Conservation (phyloP, 345 rosid genomes). For the Eucalyptus guilfoylei region DNA sequence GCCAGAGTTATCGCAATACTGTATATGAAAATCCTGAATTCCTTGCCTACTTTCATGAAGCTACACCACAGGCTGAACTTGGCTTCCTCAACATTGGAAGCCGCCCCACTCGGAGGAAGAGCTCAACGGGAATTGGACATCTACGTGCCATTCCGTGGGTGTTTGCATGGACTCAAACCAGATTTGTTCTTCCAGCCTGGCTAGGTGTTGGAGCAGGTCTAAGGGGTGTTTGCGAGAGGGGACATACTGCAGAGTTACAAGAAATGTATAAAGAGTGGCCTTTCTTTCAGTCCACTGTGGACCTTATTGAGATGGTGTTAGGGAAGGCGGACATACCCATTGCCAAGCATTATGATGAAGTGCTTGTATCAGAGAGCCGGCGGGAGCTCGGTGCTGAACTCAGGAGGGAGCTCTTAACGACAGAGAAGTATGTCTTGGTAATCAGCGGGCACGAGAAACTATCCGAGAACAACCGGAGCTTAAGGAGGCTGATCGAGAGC, state of each 20-base stretch:
- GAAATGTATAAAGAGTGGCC: conserved; percentile 97
- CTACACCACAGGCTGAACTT: conserved; percentile 96
- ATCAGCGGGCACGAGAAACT: conserved; percentile 70
- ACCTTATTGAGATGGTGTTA: conserved; percentile 91
- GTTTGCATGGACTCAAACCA: conserved; percentile 96
- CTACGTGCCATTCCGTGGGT: conserved; percentile 98
- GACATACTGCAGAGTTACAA: conserved; percentile 57
- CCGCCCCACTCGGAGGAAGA: conserved; percentile 84
- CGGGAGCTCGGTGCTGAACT: conserved; percentile 59
- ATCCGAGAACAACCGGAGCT: conserved; percentile 62
- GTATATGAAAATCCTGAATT: conserved; percentile 93
- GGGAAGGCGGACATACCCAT: conserved; percentile 86
- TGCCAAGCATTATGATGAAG: conserved; percentile 84
- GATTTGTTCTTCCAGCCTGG: conserved; percentile 99
- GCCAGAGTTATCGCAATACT: conserved; percentile 56
- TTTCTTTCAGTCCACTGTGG: conserved; percentile 82
- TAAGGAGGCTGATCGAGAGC: conserved; percentile 87
- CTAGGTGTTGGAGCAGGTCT: conserved; percentile 93
- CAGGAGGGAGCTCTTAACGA: conserved; percentile 51
- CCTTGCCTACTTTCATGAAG: conserved; percentile 87
- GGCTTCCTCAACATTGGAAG: conserved; percentile 96
- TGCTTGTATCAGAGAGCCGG: conserved; percentile 64
- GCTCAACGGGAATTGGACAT: conserved; percentile 86
- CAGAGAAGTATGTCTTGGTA: conserved; percentile 68
- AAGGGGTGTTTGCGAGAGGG: conserved; percentile 72